A percentile compares a stretch with the other conserved stretches of the same genome.
These are phyloP conservation scores for Fusarium sp. DNA, from an alignment of 2,329 filamentous ascomycete species.

Conservation along the genomic window DNA sequence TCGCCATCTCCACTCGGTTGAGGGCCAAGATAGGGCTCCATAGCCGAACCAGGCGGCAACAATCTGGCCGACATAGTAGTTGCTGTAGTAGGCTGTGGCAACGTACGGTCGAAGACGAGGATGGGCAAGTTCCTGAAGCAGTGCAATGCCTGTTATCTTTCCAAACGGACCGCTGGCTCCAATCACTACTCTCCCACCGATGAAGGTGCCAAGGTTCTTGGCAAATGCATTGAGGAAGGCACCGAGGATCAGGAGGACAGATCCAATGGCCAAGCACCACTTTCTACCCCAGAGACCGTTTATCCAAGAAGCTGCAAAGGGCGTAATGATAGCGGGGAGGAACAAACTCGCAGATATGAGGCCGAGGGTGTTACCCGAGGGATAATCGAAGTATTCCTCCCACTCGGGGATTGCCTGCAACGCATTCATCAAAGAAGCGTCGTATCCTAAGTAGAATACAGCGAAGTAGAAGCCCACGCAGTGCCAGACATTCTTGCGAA, in stretches of 20 bases:
- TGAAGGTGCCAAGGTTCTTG: slow-evolving; percentile 16
- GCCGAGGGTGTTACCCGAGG: slow-evolving; percentile 22
- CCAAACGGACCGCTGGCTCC: slow-evolving; percentile 19
- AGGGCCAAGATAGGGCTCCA: slow-evolving; percentile 15
- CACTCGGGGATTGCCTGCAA: slow-evolving; percentile 28
- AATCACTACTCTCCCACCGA: slow-evolving; percentile 27
- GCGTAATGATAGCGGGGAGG: slow-evolving; percentile 30
- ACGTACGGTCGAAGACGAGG: slow-evolving; percentile 29
- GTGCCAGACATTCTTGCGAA: slow-evolving; percentile 30
- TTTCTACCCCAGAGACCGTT: slow-evolving; percentile 29
- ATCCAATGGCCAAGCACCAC: slow-evolving; percentile 25
- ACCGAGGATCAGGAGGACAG: slow-evolving; percentile 18
- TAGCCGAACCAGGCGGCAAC: slow-evolving; percentile 31
- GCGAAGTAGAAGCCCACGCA: slow-evolving; percentile 33
- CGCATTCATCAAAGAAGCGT: slow-evolving; percentile 19
- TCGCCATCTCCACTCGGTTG: slow-evolving; percentile 31
- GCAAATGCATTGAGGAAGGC: slow-evolving; percentile 28
- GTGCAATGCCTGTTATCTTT: slow-evolving; percentile 25
- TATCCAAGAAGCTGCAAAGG: slow-evolving; percentile 27
- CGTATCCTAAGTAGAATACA: slow-evolving; percentile 31
- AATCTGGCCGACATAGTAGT: slow-evolving; percentile 31
- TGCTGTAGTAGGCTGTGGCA: slow-evolving; percentile 29
- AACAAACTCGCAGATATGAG: slow-evolving; percentile 30
- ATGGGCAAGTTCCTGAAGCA: slow-evolving; percentile 32
- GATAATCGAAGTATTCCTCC: slow-evolving; percentile 32